Conservation (phyloP, 352 stramenopile genomes). For the Phytopythium ostracodes region DNA sequence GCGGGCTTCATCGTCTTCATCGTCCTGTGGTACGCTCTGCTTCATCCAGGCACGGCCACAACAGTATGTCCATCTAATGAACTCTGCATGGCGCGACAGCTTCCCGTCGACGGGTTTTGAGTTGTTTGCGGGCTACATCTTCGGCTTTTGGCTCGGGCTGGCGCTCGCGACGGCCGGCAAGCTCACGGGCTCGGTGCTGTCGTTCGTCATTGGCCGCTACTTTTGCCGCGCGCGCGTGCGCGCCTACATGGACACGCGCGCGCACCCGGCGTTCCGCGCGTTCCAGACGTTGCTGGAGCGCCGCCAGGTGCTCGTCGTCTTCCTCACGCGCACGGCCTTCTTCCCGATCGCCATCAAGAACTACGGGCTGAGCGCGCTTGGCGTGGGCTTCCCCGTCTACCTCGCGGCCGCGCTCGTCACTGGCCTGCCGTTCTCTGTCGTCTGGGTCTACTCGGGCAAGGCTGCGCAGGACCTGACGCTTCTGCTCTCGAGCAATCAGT, state of each 20-base stretch:
- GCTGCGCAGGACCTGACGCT: slow-evolving; percentile 54
- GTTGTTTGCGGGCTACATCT: slow-evolving; percentile 72
- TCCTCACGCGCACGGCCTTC: slow-evolving; percentile 74
- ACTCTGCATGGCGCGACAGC: slow-evolving; percentile 8
- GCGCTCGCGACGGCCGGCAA: slow-evolving; percentile 62
- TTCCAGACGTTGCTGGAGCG: slow-evolving; percentile 60
- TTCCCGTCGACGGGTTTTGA: slow-evolving; percentile 80
- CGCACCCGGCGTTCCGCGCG: slow-evolving; percentile 61
- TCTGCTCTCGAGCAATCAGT: slow-evolving; percentile 36
- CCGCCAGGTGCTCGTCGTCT: slow-evolving; percentile 69
- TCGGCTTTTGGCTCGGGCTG: slow-evolving; percentile 70
- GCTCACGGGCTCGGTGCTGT: slow-evolving; percentile 58
- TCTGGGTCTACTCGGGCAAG: slow-evolving; percentile 78
- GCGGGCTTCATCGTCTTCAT: slow-evolving; percentile 42
- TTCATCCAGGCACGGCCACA: neutral
- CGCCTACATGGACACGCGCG: slow-evolving; percentile 60
- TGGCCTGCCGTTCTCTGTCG: slow-evolving; percentile 62
- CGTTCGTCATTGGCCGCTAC: slow-evolving; percentile 68
- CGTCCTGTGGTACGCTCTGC: slow-evolving; percentile 31
- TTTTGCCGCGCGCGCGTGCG: slow-evolving; percentile 56
- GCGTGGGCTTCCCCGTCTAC: slow-evolving; percentile 63
- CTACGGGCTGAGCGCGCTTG: slow-evolving; percentile 78
- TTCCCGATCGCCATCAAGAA: slow-evolving; percentile 87
- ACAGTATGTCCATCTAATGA: neutral
- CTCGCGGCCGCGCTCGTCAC: slow-evolving; percentile 64